Evolutionary conservation across 2,329 filamentous ascomycete genomes (phyloP).

Genomic region (Colletotrichum trifolii): DNA sequence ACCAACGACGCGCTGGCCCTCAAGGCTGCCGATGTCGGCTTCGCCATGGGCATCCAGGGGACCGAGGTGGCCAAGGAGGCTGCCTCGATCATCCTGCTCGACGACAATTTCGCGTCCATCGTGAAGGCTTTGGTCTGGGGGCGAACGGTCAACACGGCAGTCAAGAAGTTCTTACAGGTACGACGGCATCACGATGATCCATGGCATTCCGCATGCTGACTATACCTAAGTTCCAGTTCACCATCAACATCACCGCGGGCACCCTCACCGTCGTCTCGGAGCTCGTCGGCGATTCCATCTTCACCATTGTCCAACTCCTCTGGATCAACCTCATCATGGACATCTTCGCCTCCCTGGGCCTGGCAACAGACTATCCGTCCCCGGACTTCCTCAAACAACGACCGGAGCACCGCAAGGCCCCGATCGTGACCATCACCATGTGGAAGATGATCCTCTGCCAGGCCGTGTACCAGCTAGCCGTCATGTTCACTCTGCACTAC

Average conservation of each 20-base stretch:
- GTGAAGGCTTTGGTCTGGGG: constrained; percentile 73
- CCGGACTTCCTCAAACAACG: constrained; percentile 47
- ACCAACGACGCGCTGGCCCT: constrained; percentile 71
- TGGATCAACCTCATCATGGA: constrained; percentile 73
- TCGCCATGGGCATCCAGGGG: constrained; percentile 71
- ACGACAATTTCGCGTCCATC: constrained; percentile 70
- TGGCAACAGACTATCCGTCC: constrained; percentile 52
- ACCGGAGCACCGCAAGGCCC: constrained; percentile 44
- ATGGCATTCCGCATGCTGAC: background rate
- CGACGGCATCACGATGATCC: background rate
- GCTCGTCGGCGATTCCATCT: constrained; percentile 61
- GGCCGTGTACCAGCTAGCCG: constrained; percentile 76
- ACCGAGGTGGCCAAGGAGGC: constrained; percentile 73
- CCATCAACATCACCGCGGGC: constrained; percentile 71
- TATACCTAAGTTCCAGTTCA: constrained; percentile 64
- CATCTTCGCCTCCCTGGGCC: constrained; percentile 65
- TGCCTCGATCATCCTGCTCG: constrained; percentile 70
- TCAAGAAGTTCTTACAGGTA: constrained; percentile 71
- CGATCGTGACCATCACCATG: constrained; percentile 75
- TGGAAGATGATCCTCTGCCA: constrained; percentile 88
- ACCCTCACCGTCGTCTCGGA: constrained; percentile 68
- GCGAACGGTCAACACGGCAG: constrained; percentile 70
- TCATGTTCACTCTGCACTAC: constrained; percentile 71
- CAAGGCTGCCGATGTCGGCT: constrained; percentile 71
- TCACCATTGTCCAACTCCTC: constrained; percentile 68